phyloP scores from a whole-genome alignment of 768 basidiomycete species.

The Pisolithus sp. region DNA sequence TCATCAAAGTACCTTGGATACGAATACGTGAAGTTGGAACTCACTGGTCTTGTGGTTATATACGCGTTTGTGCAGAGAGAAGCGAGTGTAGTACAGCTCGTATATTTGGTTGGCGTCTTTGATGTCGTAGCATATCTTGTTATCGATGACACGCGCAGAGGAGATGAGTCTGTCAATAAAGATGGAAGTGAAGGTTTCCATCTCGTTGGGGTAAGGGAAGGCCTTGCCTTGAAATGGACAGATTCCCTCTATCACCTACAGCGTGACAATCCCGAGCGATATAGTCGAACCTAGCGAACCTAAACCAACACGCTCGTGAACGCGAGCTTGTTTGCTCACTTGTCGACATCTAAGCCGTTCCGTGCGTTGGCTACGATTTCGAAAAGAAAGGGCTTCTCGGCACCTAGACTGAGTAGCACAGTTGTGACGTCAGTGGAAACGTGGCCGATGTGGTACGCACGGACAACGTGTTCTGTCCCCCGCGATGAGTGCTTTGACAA shows the following conservation, averaged over 20 bases:
- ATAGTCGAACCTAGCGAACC: conserved; percentile 62
- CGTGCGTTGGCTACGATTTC: conserved; percentile 79
- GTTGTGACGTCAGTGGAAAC: not conserved
- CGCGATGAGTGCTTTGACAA: conserved; percentile 76
- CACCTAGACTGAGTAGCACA: conserved; percentile 12
- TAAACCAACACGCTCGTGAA: not conserved
- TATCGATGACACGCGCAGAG: conserved; percentile 67
- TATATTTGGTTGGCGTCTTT: conserved; percentile 76
- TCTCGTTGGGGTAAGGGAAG: not conserved
- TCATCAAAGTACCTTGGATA: not conserved
- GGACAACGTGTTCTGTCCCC: conserved; percentile 48
- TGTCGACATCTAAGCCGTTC: conserved; percentile 85
- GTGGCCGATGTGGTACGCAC: conserved; percentile 33
- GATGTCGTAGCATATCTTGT: conserved; percentile 74
- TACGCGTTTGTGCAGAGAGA: conserved; percentile 76
- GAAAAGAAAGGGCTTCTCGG: conserved; percentile 70
- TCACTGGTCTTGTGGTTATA: conserved; percentile 75
- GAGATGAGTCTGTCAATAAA: conserved; percentile 48
- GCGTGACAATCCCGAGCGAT: conserved; percentile 69
- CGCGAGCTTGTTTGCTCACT: conserved; percentile 36
- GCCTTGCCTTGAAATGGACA: conserved; percentile 41
- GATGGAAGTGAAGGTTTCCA: not conserved
- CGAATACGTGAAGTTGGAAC: conserved; percentile 9
- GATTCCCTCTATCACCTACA: conserved; percentile 55
- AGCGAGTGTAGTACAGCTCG: conserved; percentile 67